Evolutionary conservation across 768 basidiomycete genomes (phyloP), one percentile per base, ranked within the genome.

Genomic region (Mycena vulgaris): DNA sequence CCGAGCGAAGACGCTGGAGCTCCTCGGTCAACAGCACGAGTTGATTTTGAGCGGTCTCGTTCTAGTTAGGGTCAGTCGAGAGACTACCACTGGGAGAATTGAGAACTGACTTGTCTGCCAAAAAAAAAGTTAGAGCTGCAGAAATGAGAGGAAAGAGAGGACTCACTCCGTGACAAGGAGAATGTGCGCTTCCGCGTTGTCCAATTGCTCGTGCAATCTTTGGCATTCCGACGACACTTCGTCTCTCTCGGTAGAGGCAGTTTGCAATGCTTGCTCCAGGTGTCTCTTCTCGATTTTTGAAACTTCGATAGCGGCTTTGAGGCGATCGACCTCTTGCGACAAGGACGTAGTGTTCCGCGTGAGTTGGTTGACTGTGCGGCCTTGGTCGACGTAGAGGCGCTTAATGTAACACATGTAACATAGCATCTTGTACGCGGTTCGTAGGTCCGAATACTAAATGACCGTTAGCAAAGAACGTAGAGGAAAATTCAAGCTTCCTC

Each of bases 41-140:
- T 25, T 73, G 72, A 25, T 63, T 70, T 56, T 73, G 72, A 6
- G 68, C 59, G 40, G 72, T 73, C 31, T 69, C 72, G 37, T 67
- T 73, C 72, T 73, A 49, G n/a, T 25, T 31, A 11, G 37, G 30
- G 55, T 67, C 53, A 39, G 35, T 52, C 17, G 49, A 39, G 11
- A n/a, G 35, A 39, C 27, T 23, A 30, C 33, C 37, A 27, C 35
- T 27, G 62, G 8, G 30, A 37, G 30, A 27, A 40, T 21, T 19
- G 5, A 21, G 25, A 16, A 73, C 72, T 73, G 30, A 70, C 72
- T 62, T 73, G 72, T 51, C 72, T 73, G 33, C 2, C 17, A 62
- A 62, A 39, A 39, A 45, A 45, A 5, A 11, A 7, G 39, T 69
- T 40, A 73, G 64, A 31, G 25, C 35, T 10, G 17, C 21, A 16